Evolutionary conservation across 441 rosid species (phyloP), one percentile per base, ranked within the genome.

Genomic region (Euphorbia celastroides): DNA sequence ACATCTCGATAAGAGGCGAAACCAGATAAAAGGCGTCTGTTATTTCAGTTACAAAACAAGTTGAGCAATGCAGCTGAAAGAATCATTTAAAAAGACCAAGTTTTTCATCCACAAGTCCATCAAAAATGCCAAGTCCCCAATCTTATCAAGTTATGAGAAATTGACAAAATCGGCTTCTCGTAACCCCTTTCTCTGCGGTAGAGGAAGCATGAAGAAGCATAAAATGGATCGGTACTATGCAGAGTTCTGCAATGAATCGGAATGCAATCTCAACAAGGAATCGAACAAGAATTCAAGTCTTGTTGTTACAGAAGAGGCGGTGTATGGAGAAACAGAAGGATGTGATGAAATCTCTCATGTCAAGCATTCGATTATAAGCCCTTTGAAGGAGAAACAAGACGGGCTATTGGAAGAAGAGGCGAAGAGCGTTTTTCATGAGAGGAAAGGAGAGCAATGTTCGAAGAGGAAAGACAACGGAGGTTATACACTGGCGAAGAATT

Each of bases 11-110:
- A 60, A 42, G 65, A 46, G 55, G 51, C 34, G 55, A 68, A 13
- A 5, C n/a, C 12, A 51, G 12, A 51, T n/a, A 22, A 20, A 5
- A 8, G 11, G 57, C 10, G 27, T 22, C 28, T 52, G 57, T 20
- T 20, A 52, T 0, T 9, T 41, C 51, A 16, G 31, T 44, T 41
- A 28, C 3, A 6, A 27, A 23, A 44, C 46, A 71, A 72, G 64
- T 60, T 72, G 17, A 74, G 79, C 70, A 62, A 89, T 84, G 84
- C 83, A 75, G 79, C 75, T 86, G 42, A 71, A 80, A 72, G 88
- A 86, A 62, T 81, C 96, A 73, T 72, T 84, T 61, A 60, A 71
- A 26, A 86, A 83, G 74, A 78, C 88, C 79, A 85, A 76, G 72
- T 79, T 67, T 62, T 73, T 86, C 78, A 70, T 88, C 58, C 81